Conservation (phyloP, 176 grass and related monocot genomes). For the Themeda triandra region DNA sequence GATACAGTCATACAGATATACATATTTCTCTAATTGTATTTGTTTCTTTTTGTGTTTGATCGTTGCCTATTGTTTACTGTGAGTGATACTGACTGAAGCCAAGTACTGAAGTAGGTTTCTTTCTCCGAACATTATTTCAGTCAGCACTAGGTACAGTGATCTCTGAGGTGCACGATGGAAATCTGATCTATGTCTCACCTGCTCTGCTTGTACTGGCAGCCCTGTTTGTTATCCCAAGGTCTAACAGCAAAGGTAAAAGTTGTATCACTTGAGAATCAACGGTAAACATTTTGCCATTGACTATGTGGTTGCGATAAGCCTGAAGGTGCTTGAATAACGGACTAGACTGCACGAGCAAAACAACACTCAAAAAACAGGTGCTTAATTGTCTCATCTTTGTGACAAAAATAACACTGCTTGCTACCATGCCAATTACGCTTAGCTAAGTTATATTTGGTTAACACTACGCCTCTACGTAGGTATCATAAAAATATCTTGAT, state of each 20-base stretch:
- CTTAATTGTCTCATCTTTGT: no score
- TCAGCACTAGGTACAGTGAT: not conserved
- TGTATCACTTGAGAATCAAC: not conserved
- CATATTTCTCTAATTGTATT: not conserved
- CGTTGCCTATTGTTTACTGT: not conserved
- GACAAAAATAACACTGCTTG: no score
- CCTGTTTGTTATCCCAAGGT: slow-evolving; percentile 61
- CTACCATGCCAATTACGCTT: no score
- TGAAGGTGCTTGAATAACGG: no score
- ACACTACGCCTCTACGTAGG: no score
- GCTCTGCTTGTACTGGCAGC: slow-evolving; percentile 47
- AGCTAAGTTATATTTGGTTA: no score
- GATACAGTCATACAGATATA: not conserved
- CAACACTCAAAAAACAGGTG: no score
- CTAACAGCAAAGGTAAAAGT: slow-evolving; percentile 52
- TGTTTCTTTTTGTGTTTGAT: not conserved
- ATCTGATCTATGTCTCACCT: slow-evolving; percentile 31
- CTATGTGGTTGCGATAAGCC: no score
- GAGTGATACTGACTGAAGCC: not conserved
- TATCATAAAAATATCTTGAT: no score
- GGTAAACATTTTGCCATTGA: not conserved
- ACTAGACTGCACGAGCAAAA: no score
- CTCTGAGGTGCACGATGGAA: slow-evolving; percentile 41
- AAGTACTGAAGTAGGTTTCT: not conserved
- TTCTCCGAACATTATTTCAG: not conserved